A percentile compares a stretch with the other conserved stretches of the same genome.
These are phyloP conservation scores for Colletotrichum abscissum DNA, from an alignment of 2,329 filamentous ascomycete genomes.

Conservation along the genomic window DNA sequence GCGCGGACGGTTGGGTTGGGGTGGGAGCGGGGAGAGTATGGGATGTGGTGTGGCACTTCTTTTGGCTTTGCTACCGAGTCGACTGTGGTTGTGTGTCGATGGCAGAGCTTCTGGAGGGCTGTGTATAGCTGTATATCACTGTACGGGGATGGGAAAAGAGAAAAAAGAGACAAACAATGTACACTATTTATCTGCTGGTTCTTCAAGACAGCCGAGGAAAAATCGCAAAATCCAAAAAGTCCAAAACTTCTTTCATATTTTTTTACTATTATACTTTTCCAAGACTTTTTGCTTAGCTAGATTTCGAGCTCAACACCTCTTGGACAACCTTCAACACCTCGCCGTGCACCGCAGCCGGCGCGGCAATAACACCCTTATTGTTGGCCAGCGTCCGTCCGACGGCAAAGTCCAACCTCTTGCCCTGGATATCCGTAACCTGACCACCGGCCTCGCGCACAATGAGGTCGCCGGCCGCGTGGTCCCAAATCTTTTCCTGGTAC, in stretches of 20 bases:
- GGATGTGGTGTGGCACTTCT: not conserved
- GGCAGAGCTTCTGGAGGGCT: conserved; percentile 17
- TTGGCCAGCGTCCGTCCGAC: conserved; percentile 85
- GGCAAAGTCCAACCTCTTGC: conserved; percentile 87
- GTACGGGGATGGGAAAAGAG: conserved; percentile 25
- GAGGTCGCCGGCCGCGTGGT: conserved; percentile 94
- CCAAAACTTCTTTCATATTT: not conserved
- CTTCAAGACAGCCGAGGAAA: not conserved
- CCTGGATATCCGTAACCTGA: conserved; percentile 88
- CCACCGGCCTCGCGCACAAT: conserved; percentile 96
- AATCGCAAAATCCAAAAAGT: not conserved
- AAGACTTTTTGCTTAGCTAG: conserved; percentile 10
- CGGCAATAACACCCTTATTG: conserved; percentile 95
- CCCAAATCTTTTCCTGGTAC: conserved; percentile 99
- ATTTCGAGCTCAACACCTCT: conserved; percentile 69
- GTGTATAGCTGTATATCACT: conserved; percentile 36
- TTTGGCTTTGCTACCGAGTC: not conserved
- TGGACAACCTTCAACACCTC: conserved; percentile 85
- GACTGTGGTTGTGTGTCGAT: not conserved
- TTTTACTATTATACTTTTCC: not conserved
- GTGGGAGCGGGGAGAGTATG: not conserved
- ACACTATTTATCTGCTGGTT: conserved; percentile 14
- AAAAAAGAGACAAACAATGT: conserved; percentile 15
- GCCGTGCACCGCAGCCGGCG: conserved; percentile 79
- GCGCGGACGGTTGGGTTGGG: not conserved